Percentiles rank a stretch among this genome's conserved stretches.
Evolutionary conservation across 2,329 filamentous ascomycete genomes (phyloP).

Genomic region (Cytospora leucostoma): DNA sequence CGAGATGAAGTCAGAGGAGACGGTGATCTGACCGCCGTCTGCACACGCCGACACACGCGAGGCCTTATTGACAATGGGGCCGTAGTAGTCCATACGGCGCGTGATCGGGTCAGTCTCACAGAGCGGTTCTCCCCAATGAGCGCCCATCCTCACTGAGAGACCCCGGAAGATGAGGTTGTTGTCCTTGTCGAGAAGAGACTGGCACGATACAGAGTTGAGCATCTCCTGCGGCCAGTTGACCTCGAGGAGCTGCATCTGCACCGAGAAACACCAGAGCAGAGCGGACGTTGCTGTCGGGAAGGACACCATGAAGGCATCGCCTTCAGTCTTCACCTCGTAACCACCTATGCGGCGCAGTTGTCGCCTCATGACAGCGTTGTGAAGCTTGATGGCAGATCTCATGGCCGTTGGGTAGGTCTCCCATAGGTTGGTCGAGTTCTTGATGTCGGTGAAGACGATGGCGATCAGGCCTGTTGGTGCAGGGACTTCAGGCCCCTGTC

Average conservation of each 20-base stretch:
- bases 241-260: conserved; percentile 84
- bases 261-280: conserved; percentile 92
- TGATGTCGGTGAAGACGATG: conserved; percentile 98
- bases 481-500: conserved; percentile 86
- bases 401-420: conserved; percentile 94
- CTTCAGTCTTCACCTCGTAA: conserved; percentile 99
- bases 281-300: conserved; percentile 96
- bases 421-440: conserved; percentile 95
- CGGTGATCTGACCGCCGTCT: conserved; percentile 94
- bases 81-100: conserved; percentile 98
- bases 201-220: conserved; percentile 80
- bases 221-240: conserved; percentile 94
- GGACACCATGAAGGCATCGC: conserved; percentile 98
- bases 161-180: conserved; percentile 90
- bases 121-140: conserved; percentile 92
- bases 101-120: conserved; percentile 96
- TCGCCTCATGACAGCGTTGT: conserved; percentile 95
- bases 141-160: conserved; percentile 94
- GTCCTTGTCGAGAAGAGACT: conserved; percentile 79
- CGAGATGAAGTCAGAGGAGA: conserved; percentile 94
- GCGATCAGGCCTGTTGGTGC: conserved; percentile 88
- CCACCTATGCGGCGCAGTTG: conserved; percentile 92
- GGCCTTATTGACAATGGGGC: conserved; percentile 97
- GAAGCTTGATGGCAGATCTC: conserved; percentile 93
- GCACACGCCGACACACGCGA: conserved; percentile 92